A percentile compares a stretch with the other conserved stretches of the same genome.
phyloP scores from a whole-genome alignment of 495 filamentous ascomycete species.

The Acidomyces sp. region DNA sequence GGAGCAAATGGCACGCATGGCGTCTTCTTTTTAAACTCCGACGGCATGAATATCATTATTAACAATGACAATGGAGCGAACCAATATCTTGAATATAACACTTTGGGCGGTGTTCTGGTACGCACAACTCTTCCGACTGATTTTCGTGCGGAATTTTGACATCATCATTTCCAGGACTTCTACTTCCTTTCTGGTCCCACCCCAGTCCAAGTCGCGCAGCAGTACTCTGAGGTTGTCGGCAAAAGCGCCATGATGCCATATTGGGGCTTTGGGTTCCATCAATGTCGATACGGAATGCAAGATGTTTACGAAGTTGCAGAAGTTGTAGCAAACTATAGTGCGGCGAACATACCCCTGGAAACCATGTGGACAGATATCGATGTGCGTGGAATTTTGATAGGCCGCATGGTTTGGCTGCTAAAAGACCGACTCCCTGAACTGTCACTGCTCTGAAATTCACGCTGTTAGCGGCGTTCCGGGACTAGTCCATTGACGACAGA shows the following conservation, averaged over 20 bases:
- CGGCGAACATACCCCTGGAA: conserved; percentile 65
- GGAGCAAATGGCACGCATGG: conserved; percentile 55
- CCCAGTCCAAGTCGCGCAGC: conserved; percentile 55
- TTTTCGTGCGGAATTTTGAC: too few relatives aligned
- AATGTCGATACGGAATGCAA: conserved; percentile 65
- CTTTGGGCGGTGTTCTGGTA: conserved; percentile 62
- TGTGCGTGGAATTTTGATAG: too few relatives aligned
- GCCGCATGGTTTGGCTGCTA: too few relatives aligned
- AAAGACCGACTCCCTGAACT: too few relatives aligned
- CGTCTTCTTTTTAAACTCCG: conserved; percentile 69
- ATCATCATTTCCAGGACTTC: too few relatives aligned
- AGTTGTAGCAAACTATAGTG: conserved; percentile 65
- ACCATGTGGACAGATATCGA: conserved; percentile 59
- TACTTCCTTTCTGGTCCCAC: conserved; percentile 69
- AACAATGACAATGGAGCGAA: conserved; percentile 44
- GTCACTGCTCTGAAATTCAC: too few relatives aligned
- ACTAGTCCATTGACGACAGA: too few relatives aligned
- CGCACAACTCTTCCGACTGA: too few relatives aligned
- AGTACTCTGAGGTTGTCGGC: conserved; percentile 61
- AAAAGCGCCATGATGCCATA: conserved; percentile 69
- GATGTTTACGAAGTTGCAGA: conserved; percentile 70
- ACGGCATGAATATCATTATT: conserved; percentile 82
- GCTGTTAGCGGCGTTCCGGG: too few relatives aligned
- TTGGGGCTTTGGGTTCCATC: conserved; percentile 73
- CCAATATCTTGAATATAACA: conserved; percentile 81